Conservation (phyloP, 768 basidiomycete genomes). For the Pisolithus tinctorius region DNA sequence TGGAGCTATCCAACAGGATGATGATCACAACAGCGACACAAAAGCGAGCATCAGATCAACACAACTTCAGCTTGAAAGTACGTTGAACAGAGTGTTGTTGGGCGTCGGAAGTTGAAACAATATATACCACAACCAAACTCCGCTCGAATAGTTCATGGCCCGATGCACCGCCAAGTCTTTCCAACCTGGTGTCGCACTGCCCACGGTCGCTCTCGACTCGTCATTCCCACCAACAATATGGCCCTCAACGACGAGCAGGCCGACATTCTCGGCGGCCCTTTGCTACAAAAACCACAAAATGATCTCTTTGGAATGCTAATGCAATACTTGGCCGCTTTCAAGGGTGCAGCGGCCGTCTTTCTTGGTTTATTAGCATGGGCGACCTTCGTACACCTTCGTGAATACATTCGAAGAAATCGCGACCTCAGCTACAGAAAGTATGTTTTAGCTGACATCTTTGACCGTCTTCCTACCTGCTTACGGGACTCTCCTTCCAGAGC, state of each 20-base stretch:
- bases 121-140: too few species aligned
- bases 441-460: slow-evolving; percentile 16
- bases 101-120: not conserved
- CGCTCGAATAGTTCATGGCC: not conserved
- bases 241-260: slow-evolving; percentile 48
- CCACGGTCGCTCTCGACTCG: slow-evolving; percentile 2
- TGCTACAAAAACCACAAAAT: slow-evolving; percentile 31
- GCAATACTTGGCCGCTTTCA: slow-evolving; percentile 30
- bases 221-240: slow-evolving; percentile 38
- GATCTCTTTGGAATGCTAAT: slow-evolving; percentile 27
- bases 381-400: slow-evolving; percentile 32
- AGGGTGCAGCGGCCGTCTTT: slow-evolving; percentile 30
- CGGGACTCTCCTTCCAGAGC: slow-evolving; percentile 34
- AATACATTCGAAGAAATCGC: slow-evolving; percentile 46
- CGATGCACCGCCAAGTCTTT: not conserved
- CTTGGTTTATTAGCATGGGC: slow-evolving; percentile 30
- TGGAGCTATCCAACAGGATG: slow-evolving; percentile 31
- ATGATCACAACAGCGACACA: not conserved
- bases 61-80: not conserved
- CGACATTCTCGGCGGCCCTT: slow-evolving; percentile 64
- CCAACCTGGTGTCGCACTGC: not conserved
- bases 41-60: not conserved
- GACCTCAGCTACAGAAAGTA: slow-evolving; percentile 64
- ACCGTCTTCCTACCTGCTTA: slow-evolving; percentile 8
- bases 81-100: not conserved